A percentile compares a stretch with the other conserved stretches of the same genome.
phyloP scores from a whole-genome alignment of 176 grass and related monocot genomes.

The Rhynchospora tenuis region DNA sequence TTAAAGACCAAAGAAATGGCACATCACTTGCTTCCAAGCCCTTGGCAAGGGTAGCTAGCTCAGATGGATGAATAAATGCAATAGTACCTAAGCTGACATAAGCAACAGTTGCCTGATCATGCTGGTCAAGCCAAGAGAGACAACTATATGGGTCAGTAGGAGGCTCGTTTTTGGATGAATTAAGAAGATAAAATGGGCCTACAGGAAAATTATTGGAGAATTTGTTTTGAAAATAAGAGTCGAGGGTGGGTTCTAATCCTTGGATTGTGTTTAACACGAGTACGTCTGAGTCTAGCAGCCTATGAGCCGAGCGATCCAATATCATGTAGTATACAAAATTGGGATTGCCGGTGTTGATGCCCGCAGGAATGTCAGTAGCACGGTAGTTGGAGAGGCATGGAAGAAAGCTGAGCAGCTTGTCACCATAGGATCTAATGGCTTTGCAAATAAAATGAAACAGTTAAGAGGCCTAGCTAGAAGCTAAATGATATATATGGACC shows the following conservation, averaged over 20 bases:
- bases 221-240: neutral
- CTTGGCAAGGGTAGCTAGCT: slow-evolving; percentile 20
- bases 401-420: slow-evolving; percentile 19
- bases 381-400: slow-evolving; percentile 22
- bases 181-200: slow-evolving; percentile 27
- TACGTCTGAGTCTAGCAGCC: neutral
- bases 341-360: neutral
- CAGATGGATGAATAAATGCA: neutral
- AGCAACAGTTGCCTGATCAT: slow-evolving; percentile 7
- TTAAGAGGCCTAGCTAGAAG: too few species aligned
- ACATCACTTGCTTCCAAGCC: slow-evolving; percentile 23
- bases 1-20: slow-evolving; percentile 36
- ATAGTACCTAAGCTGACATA: too few species aligned
- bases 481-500: neutral
- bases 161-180: neutral
- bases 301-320: slow-evolving; percentile 14
- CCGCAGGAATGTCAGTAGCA: slow-evolving; percentile 19
- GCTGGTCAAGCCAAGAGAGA: slow-evolving; percentile 26
- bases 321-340: slow-evolving; percentile 4
- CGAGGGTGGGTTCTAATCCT: slow-evolving; percentile 8
- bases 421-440: neutral
- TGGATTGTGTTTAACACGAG: slow-evolving; percentile 20
- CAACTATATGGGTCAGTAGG: neutral
- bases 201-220: slow-evolving; percentile 3
- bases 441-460: neutral